Conservation (phyloP, 352 stramenopile species). For the Pythium guiyangense region DNA sequence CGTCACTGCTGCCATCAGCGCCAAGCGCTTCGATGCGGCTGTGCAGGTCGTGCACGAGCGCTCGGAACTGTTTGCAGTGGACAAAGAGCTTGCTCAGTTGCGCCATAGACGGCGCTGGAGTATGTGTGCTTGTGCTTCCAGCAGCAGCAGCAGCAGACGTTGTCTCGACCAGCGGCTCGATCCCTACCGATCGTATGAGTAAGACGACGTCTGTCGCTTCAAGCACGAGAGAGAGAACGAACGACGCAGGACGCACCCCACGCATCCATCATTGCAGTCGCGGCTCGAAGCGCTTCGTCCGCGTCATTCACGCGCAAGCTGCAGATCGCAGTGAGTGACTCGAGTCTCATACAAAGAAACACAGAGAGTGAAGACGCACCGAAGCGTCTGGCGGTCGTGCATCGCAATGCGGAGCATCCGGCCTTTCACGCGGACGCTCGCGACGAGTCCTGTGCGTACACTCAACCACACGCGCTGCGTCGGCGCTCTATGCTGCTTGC, state of each 20-base stretch:
- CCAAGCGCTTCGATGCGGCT: conserved; percentile 21
- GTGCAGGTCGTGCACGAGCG: conserved; percentile 34
- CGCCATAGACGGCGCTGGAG: conserved; percentile 10
- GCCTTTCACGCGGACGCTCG: conserved; percentile 27
- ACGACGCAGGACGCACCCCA: conserved; percentile 24
- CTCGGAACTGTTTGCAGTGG: conserved; percentile 24
- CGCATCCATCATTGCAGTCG: conserved; percentile 33
- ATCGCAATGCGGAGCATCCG: conserved; percentile 24
- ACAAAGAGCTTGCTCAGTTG: conserved; percentile 27
- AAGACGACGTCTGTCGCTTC: too few species aligned
- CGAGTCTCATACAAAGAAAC: neutral
- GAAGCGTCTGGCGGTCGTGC: conserved; percentile 16
- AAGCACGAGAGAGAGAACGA: too few species aligned
- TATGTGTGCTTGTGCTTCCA: neutral
- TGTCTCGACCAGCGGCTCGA: conserved; percentile 39
- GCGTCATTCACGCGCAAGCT: conserved; percentile 26
- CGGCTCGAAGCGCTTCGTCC: conserved; percentile 22
- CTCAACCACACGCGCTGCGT: conserved; percentile 3
- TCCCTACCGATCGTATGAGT: too few species aligned
- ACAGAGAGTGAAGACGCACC: conserved; percentile 15
- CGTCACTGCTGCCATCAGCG: neutral
- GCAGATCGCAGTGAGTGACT: neutral
- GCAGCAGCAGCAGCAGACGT: too few species aligned
- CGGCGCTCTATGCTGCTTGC: neutral
- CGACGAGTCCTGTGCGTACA: conserved; percentile 11